Evolutionary conservation across 257 asterid species (phyloP).

Genomic region (Lycium barbarum): DNA sequence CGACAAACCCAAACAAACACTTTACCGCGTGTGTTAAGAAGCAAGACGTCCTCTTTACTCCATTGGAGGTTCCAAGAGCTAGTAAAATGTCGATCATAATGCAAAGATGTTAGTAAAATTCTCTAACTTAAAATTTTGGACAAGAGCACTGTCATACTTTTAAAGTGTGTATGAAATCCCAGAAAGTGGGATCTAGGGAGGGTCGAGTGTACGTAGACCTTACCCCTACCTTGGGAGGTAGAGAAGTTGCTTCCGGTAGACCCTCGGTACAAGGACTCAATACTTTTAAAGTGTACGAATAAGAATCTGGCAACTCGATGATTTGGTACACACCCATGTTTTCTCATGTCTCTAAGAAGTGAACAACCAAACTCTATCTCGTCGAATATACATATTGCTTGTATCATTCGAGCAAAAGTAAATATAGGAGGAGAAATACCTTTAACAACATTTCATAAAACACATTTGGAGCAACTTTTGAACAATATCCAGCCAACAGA

Average conservation of each 20-base stretch:
- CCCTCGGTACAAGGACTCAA: too few species aligned
- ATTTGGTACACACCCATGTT: constrained; percentile 89
- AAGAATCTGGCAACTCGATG: constrained; percentile 78
- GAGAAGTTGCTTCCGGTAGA: too few species aligned
- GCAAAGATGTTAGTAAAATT: too few species aligned
- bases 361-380: constrained; percentile 78
- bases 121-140: too few species aligned
- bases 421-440: constrained; percentile 76
- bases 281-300: constrained; percentile 59
- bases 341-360: constrained; percentile 89
- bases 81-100: background rate
- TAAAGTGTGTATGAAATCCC: constrained; percentile 33
- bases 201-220: too few species aligned
- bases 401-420: constrained; percentile 72
- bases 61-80: background rate
- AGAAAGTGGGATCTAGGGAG: too few species aligned
- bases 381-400: constrained; percentile 69
- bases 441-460: constrained; percentile 82
- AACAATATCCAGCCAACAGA: constrained; percentile 75
- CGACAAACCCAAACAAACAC: constrained; percentile 16
- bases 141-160: constrained; percentile 30
- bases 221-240: too few species aligned
- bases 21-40: background rate
- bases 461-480: constrained; percentile 83
- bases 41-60: background rate